Evolutionary conservation across 2,329 filamentous ascomycete species (phyloP), one percentile per base, ranked within the genome.

Genomic region (Clonostachys rosea): DNA sequence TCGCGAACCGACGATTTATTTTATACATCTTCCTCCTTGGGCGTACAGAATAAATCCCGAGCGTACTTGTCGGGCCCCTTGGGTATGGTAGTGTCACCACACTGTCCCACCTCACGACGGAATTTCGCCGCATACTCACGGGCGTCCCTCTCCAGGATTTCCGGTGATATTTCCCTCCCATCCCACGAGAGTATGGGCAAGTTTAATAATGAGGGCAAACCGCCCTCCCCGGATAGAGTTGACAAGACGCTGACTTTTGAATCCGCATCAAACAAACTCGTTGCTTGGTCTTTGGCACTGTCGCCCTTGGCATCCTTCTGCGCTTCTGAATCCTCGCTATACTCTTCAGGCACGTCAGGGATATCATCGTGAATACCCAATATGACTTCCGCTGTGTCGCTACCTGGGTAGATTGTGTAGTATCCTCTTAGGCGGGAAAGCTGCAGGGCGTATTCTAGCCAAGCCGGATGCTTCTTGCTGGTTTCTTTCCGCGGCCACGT

Each of bases 291-390:
- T 39, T 60, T 54, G 36, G 14, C 36, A 36, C 53, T 56, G n/a
- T 63, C 57, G 10, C 58, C 51, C 12, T 57, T 52, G 16, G 53
- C 49, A 33, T 53, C 43, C 14, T 47, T 13, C 41, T 17, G 40
- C 13, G 59, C 43, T n/a, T 59, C 54, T 12, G 53, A 54, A 13
- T 56, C 56, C 2, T 56, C 56, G 9, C 64, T 56, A 50, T 79
- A 83, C 57, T 85, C 91, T 63, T 96, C 90, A 0, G 91, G 91
- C 2, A 75, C 60, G 37, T 81, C 78, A 49, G 82, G 83, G 6
- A 95, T 68, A 54, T 96, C 91, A 50, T 78, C 81, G 63, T 96
- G 91, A 1, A 92, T 70, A 1, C 83, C 87, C n/a, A 83, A 81
- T 12, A 95, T 68, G 5, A 79, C 71, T 18, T 56, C 71, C 37